Percentiles rank a stretch among this genome's conserved stretches.
Evolutionary conservation across 2,329 filamentous ascomycete species (phyloP).

Genomic region (Ascochyta koolunga): DNA sequence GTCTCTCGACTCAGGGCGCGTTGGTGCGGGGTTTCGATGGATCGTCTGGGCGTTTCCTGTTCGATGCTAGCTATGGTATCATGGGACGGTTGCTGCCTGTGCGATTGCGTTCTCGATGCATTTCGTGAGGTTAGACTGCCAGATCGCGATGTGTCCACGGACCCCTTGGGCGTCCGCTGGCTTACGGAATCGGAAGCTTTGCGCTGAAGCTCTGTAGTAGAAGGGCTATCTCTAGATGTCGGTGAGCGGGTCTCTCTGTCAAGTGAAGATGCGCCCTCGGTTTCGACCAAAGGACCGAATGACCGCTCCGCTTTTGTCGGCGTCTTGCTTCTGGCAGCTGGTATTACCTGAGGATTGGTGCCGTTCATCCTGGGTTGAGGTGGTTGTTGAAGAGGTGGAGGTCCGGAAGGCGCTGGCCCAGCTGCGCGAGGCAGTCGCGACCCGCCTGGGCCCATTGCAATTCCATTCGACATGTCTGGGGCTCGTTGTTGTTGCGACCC

Average conservation of each 20-base stretch:
- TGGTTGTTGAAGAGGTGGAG: constrained; percentile 68
- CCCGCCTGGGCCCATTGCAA: constrained; percentile 45
- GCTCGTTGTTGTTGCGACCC: constrained; percentile 43
- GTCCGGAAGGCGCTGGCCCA: constrained; percentile 65
- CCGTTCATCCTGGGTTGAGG: constrained; percentile 61
- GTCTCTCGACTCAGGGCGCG: constrained; percentile 38
- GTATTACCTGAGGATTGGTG: constrained; percentile 17
- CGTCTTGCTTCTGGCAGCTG: constrained; percentile 54
- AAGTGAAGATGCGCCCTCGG: constrained; percentile 48
- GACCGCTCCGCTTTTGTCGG: constrained; percentile 57
- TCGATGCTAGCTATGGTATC: constrained; percentile 63
- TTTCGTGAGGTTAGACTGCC: constrained; percentile 43
- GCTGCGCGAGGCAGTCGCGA: constrained; percentile 67
- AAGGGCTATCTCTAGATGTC: constrained; percentile 51
- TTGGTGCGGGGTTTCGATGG: constrained; percentile 40
- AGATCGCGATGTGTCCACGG: constrained; percentile 44
- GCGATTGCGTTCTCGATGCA: constrained; percentile 43
- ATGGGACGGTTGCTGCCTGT: constrained; percentile 66
- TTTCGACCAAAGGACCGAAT: constrained; percentile 51
- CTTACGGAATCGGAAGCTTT: constrained; percentile 40
- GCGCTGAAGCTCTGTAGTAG: constrained; percentile 30
- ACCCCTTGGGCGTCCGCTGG: constrained; percentile 42
- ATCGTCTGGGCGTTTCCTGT: constrained; percentile 38
- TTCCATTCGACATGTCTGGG: constrained; percentile 41
- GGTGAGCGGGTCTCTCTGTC: constrained; percentile 57